Conservation (phyloP, 306 rosid genomes). For the cucumber (Cucumis sativus) region Cucumber_9930_V3 NC_026660.2:17615001-17615500, state of each 20-base stretch:
- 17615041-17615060: neutral
- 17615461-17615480: neutral
- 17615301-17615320: neutral
- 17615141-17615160: neutral
- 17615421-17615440: neutral
- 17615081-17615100: constrained; percentile 5
- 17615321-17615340: neutral
- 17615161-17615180: neutral
- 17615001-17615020: neutral
- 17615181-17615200: neutral
- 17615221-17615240: neutral
- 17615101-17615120: constrained; percentile 4
- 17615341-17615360: neutral
- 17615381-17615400: constrained; percentile 1
- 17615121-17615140: constrained; percentile 11
- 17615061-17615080: neutral
- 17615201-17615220: neutral
- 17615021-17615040: neutral
- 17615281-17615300: neutral
- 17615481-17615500: neutral
- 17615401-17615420: neutral
- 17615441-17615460: neutral
- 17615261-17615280: constrained; percentile 4
- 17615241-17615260: neutral
- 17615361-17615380: neutral